These are phyloP conservation scores for Amesomyces nigricolor DNA, from an alignment of 2,329 filamentous ascomycete genomes.

Conservation along the genomic window DNA sequence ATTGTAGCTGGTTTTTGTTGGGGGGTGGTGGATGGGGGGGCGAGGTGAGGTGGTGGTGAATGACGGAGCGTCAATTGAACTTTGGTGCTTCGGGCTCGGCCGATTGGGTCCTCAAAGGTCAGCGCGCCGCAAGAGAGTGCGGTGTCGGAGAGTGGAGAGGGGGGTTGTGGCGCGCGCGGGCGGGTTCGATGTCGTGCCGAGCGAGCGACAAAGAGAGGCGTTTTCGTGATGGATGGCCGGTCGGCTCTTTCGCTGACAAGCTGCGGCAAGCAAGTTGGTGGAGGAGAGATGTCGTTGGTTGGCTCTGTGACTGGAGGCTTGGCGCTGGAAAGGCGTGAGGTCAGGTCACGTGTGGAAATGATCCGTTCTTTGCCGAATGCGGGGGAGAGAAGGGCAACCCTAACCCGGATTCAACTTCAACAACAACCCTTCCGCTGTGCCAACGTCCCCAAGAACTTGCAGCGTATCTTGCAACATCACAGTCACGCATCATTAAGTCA, in stretches of 20 bases:
- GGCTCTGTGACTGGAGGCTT: constrained; percentile 6
- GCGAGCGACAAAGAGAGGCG: constrained; percentile 6
- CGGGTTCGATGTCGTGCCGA: background rate
- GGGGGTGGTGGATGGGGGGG: too few relatives aligned
- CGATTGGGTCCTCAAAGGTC: too few relatives aligned
- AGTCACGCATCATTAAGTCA: too few relatives aligned
- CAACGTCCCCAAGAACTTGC: too few relatives aligned
- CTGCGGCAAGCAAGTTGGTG: background rate
- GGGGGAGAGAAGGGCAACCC: background rate
- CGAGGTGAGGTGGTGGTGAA: too few relatives aligned
- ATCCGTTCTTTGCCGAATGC: too few relatives aligned
- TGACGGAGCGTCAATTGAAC: too few relatives aligned
- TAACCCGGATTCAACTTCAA: background rate
- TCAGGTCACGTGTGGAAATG: background rate
- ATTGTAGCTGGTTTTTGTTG: constrained; percentile 3
- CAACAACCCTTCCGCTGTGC: too few relatives aligned
- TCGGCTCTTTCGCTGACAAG: background rate
- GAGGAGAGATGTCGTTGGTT: too few relatives aligned
- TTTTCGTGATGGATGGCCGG: constrained; percentile 1
- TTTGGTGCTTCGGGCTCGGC: too few relatives aligned
- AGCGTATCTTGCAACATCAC: too few relatives aligned
- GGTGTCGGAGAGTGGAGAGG: background rate
- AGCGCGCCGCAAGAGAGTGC: too few relatives aligned
- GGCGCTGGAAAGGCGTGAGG: background rate
- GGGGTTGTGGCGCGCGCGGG: background rate